These are phyloP conservation scores for Candida krabiensis DNA, from an alignment of 805 yeast genomes.

Conservation along the genomic window DNA sequence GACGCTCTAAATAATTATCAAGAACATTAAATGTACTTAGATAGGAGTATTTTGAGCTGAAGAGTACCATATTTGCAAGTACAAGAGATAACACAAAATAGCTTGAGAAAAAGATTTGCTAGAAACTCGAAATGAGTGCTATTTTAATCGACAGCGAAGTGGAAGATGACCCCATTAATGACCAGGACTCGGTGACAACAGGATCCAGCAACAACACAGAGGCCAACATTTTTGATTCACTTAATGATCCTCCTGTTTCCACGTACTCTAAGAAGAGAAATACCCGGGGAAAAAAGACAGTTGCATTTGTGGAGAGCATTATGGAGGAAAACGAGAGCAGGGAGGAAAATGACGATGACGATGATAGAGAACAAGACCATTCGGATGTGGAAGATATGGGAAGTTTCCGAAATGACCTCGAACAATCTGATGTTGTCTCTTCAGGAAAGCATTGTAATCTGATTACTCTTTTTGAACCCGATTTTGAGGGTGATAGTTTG, in stretches of 20 bases:
- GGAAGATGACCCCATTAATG: constrained; percentile 12
- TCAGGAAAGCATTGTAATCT: constrained; percentile 4
- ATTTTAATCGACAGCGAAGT: constrained; percentile 9
- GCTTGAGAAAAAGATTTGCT: constrained; percentile 1
- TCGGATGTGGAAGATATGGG: no score
- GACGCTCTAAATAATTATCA: no score
- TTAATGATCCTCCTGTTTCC: constrained; percentile 15
- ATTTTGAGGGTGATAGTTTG: no score
- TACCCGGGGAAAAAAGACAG: constrained; percentile 11
- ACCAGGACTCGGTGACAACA: constrained; percentile 16
- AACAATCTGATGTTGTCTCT: no score
- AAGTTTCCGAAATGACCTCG: no score
- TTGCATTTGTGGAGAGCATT: constrained; percentile 9
- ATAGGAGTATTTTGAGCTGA: no score
- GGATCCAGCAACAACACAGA: constrained; percentile 10
- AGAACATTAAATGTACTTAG: no score
- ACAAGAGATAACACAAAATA: constrained; percentile 1
- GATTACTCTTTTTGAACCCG: not conserved
- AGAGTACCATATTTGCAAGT: no score
- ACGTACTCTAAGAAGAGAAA: constrained; percentile 10
- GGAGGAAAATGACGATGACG: no score
- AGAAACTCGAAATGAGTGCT: not conserved
- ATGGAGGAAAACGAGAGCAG: constrained; percentile 1
- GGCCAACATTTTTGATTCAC: constrained; percentile 10
- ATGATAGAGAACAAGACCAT: not conserved